Evolutionary conservation across 768 basidiomycete species (phyloP).

Genomic region (Leucosporidium creatinivorum): DNA sequence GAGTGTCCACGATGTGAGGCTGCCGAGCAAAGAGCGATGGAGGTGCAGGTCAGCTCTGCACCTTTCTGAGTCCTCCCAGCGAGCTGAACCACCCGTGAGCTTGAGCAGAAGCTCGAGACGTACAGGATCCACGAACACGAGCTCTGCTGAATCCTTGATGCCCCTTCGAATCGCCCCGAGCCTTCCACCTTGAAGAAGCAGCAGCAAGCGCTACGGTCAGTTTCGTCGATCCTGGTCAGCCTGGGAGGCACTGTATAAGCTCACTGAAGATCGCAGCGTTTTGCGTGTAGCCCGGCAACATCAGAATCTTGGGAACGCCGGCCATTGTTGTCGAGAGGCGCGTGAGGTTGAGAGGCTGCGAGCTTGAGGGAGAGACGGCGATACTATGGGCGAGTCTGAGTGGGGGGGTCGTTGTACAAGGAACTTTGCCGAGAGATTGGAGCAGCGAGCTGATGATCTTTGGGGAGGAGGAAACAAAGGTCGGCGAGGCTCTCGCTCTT

Average conservation of each 20-base stretch:
- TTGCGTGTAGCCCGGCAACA: slow-evolving; percentile 25
- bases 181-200: neutral
- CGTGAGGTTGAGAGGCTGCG: too few relatives aligned
- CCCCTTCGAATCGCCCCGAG: slow-evolving; percentile 15
- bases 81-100: neutral
- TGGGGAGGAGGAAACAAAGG: too few relatives aligned
- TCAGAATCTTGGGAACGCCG: slow-evolving; percentile 13
- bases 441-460: too few relatives aligned
- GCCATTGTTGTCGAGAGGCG: neutral
- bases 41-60: neutral
- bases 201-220: neutral
- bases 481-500: too few relatives aligned
- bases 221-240: neutral
- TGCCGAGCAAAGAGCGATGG: neutral
- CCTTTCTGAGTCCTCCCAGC: too few relatives aligned
- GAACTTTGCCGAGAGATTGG: too few relatives aligned
- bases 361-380: too few relatives aligned
- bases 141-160: slow-evolving; percentile 24
- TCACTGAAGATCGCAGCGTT: slow-evolving; percentile 18
- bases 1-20: slow-evolving; percentile 26
- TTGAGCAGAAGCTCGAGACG: neutral
- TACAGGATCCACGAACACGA: slow-evolving; percentile 33
- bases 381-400: too few relatives aligned
- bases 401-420: too few relatives aligned
- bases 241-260: neutral